Percentiles rank a stretch among this genome's conserved stretches.
phyloP scores from a whole-genome alignment of 257 asterid genomes.

The Solanum lycopersicoides region DNA sequence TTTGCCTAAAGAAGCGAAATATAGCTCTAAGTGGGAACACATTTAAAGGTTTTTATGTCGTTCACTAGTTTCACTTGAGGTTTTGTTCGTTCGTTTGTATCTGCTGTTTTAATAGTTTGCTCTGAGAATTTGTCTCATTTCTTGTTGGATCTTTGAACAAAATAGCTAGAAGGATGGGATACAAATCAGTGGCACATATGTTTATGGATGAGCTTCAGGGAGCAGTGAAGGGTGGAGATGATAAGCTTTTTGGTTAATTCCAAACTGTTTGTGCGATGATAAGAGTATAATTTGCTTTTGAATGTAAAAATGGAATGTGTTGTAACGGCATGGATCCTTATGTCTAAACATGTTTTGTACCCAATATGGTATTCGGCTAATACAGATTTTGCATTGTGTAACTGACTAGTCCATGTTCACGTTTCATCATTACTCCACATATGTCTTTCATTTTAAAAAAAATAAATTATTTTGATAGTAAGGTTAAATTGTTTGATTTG shows the following conservation, averaged over 20 bases:
- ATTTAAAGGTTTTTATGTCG: slow-evolving; percentile 44
- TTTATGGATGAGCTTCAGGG: slow-evolving; percentile 53
- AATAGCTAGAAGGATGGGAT: slow-evolving; percentile 64
- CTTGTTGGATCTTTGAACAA: neutral
- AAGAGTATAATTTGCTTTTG: neutral
- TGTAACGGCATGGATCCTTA: neutral
- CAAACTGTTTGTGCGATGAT: neutral
- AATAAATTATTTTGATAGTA: no score
- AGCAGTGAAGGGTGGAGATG: slow-evolving; percentile 12
- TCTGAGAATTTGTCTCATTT: neutral
- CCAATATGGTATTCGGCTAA: neutral
- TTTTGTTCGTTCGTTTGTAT: neutral
- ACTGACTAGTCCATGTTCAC: neutral
- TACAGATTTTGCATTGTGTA: neutral
- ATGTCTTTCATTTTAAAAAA: no score
- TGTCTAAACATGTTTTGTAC: neutral
- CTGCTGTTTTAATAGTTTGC: neutral
- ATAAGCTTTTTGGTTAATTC: neutral
- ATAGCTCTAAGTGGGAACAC: slow-evolving; percentile 67
- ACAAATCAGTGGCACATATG: slow-evolving; percentile 75
- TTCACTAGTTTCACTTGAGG: neutral
- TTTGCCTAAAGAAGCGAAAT: slow-evolving; percentile 61
- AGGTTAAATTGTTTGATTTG: neutral
- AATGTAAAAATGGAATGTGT: neutral
- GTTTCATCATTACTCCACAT: neutral